These are phyloP conservation scores for Medicago lupulina DNA, from an alignment of 306 rosid genomes.

Conservation along the genomic window DNA sequence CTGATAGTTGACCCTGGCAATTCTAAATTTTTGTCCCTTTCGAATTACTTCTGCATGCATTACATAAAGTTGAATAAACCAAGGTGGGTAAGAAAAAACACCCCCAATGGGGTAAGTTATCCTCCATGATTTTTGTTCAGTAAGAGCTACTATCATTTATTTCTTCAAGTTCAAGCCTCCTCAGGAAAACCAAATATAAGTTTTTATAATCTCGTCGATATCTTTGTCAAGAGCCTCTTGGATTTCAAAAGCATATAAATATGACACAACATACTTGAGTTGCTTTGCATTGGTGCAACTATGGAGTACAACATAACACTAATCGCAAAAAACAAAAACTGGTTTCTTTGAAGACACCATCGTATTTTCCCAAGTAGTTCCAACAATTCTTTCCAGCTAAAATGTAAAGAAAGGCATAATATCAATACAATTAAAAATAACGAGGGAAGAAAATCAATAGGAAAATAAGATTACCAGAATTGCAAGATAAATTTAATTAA, in stretches of 20 bases:
- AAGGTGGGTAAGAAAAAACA: not conserved
- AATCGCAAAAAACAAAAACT: slow-evolving; percentile 54
- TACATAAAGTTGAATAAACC: not conserved
- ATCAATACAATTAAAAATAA: not conserved
- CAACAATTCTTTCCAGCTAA: slow-evolving; percentile 58
- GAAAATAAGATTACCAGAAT: slow-evolving; percentile 8
- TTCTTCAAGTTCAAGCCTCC: not conserved
- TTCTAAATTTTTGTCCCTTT: not conserved
- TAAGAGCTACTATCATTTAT: not conserved
- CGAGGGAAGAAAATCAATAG: not conserved
- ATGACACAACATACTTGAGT: too few species aligned
- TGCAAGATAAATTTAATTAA: not conserved
- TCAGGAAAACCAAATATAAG: slow-evolving; percentile 11
- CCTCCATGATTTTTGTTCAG: not conserved
- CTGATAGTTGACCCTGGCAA: not conserved
- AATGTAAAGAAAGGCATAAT: not conserved
- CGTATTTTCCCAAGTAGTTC: slow-evolving; percentile 44
- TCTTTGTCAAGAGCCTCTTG: slow-evolving; percentile 14
- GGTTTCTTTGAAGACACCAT: slow-evolving; percentile 52
- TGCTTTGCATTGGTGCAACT: slow-evolving; percentile 4
- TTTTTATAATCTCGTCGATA: not conserved
- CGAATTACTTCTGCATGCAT: not conserved
- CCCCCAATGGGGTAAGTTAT: not conserved
- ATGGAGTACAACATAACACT: slow-evolving; percentile 9
- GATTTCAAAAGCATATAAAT: not conserved